Conservation (phyloP, 164 flowering plant species). For the Buxus sempervirens region DNA sequence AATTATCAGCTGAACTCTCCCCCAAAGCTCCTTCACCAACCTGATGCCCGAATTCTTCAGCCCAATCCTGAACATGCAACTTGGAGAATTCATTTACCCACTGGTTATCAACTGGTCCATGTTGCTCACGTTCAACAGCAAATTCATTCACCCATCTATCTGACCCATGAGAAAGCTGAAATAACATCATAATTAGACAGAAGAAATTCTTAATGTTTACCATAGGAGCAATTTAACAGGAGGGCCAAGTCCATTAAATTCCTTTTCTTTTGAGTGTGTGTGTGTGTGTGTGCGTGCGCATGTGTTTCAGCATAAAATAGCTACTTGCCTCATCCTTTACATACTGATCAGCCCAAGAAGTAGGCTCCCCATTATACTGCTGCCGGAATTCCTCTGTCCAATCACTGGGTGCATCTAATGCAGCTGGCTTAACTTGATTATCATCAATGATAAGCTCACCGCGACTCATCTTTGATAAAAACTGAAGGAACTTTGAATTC, state of each 20-base stretch:
- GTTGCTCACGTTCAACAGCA: constrained; percentile 39
- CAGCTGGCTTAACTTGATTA: constrained; percentile 72
- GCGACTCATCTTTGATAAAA: constrained; percentile 98
- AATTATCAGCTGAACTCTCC: constrained; percentile 56
- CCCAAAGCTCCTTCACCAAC: constrained; percentile 54
- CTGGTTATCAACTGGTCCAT: constrained; percentile 50
- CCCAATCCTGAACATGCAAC: constrained; percentile 83
- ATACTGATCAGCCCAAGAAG: constrained; percentile 79
- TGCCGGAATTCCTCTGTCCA: constrained; percentile 90
- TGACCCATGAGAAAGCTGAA: constrained; percentile 56
- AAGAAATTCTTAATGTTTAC: constrained; percentile 7
- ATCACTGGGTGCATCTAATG: constrained; percentile 44
- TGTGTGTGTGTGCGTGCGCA: not conserved
- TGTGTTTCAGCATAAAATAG: not conserved
- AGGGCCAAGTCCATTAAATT: not conserved
- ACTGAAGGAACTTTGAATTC: constrained; percentile 96
- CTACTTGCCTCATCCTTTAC: constrained; percentile 45
- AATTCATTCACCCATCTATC: constrained; percentile 77
- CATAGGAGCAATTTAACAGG: not conserved
- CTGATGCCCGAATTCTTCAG: constrained; percentile 75
- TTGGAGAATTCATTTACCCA: constrained; percentile 95
- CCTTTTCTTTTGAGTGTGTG: not conserved
- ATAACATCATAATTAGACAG: constrained; percentile 19
- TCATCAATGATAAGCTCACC: constrained; percentile 95
- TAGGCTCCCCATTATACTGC: constrained; percentile 43